phyloP scores from a whole-genome alignment of 1,284 basidiomycete species.

The Papiliotrema fonsecae region DNA sequence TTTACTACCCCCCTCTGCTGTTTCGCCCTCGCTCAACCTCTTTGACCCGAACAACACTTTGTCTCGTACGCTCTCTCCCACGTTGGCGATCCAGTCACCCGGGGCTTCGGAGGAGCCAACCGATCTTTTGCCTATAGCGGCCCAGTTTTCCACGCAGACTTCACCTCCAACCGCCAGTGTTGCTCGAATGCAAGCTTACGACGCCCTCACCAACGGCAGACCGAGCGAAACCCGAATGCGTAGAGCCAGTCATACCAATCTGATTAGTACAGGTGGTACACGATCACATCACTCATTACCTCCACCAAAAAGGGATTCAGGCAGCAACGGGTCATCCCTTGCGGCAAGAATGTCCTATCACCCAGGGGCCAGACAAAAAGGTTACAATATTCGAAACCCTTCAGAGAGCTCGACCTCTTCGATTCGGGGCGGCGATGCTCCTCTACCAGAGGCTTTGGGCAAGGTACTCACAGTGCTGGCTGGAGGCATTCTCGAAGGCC shows the following conservation, averaged over 20 bases:
- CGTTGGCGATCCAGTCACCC: conserved; percentile 14
- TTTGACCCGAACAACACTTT: conserved; percentile 38
- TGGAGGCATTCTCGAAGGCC: conserved; percentile 76
- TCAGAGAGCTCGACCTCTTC: conserved; percentile 11
- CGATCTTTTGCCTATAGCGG: conserved; percentile 82
- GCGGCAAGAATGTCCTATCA: conserved; percentile 52
- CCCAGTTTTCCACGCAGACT: conserved; percentile 55
- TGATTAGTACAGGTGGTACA: conserved; percentile 5
- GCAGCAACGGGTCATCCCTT: conserved; percentile 42
- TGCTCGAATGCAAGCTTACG: conserved; percentile 32
- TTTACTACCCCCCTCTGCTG: conserved; percentile 68
- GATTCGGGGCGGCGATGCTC: neutral
- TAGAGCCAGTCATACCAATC: conserved; percentile 11
- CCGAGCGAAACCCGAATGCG: conserved; percentile 10
- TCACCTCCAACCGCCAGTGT: conserved; percentile 7
- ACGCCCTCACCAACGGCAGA: conserved; percentile 32
- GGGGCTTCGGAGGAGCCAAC: conserved; percentile 60
- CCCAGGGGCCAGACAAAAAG: conserved; percentile 34
- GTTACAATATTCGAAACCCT: conserved; percentile 4
- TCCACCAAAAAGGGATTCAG: conserved; percentile 55
- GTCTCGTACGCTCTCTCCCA: conserved; percentile 24
- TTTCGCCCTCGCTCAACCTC: conserved; percentile 54
- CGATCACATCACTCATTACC: conserved; percentile 75
- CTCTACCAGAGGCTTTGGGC: conserved; percentile 74
- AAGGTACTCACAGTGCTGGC: conserved; percentile 79